Conservation (phyloP, 140 eudicot species). For the Cichorium intybus region DNA sequence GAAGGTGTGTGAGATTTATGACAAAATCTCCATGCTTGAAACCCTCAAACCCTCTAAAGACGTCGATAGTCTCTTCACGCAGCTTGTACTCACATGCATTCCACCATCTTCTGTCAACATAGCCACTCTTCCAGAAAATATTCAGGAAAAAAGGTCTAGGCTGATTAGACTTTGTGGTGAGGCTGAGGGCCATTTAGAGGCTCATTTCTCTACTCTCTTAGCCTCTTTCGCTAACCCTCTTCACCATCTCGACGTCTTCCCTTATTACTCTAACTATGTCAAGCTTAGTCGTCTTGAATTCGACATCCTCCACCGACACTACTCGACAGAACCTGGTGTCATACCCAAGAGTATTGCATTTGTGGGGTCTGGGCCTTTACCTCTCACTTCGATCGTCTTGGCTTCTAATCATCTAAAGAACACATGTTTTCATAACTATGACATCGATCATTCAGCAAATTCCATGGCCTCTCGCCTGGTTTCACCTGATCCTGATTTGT, state of each 20-base stretch:
- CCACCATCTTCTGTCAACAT: conserved; percentile 70
- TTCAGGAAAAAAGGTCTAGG: conserved; percentile 56
- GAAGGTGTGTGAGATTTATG: conserved; percentile 53
- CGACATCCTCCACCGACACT: conserved; percentile 48
- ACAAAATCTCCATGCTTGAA: conserved; percentile 66
- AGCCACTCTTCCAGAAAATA: conserved; percentile 41
- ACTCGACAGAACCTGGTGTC: conserved; percentile 1
- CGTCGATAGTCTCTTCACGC: conserved; percentile 74
- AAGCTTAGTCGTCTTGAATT: conserved; percentile 68
- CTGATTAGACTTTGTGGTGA: conserved; percentile 74
- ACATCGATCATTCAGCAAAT: conserved; percentile 71
- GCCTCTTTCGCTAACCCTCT: conserved; percentile 62
- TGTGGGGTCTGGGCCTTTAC: conserved; percentile 92
- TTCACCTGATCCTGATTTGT: conserved; percentile 54
- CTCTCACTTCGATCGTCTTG: conserved; percentile 74
- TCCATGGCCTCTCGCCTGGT: conserved; percentile 60
- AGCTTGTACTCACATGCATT: conserved; percentile 68
- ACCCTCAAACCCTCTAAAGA: conserved; percentile 71
- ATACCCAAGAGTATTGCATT: conserved; percentile 61
- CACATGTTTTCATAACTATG: conserved; percentile 75
- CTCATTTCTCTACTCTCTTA: conserved; percentile 64
- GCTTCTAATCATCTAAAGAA: conserved; percentile 58
- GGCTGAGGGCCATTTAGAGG: conserved; percentile 77
- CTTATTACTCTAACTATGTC: conserved; percentile 71
- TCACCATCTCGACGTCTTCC: conserved; percentile 67